Percentiles rank a stretch among this genome's conserved stretches.
Evolutionary conservation across 495 filamentous ascomycete genomes (phyloP).

Genomic region (Hypoxylon fuscum): DNA sequence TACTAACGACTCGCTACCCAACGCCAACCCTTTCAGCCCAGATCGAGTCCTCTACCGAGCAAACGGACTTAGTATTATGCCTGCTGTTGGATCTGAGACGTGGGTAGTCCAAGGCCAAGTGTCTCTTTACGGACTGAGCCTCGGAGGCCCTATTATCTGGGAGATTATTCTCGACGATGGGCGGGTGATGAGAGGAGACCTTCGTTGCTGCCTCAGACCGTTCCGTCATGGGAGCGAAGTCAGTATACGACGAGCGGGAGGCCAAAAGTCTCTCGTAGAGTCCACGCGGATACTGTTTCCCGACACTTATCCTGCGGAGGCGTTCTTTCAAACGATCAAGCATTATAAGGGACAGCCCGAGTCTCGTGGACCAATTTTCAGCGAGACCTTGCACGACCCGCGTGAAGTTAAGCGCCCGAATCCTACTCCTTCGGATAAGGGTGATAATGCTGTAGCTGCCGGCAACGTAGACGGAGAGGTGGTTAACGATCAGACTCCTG

Average conservation of each 20-base stretch:
- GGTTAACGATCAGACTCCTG: neutral
- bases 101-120: neutral
- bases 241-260: constrained; percentile 6
- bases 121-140: neutral
- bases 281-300: constrained; percentile 1
- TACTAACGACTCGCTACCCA: no score
- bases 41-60: neutral
- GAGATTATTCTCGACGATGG: neutral
- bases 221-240: neutral
- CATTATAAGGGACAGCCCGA: neutral
- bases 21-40: neutral
- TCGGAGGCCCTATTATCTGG: constrained; percentile 3
- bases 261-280: neutral
- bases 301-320: neutral
- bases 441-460: neutral
- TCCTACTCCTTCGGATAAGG: neutral
- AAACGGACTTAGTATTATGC: neutral
- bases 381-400: no score
- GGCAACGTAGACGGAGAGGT: neutral
- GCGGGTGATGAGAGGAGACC: constrained; percentile 12
- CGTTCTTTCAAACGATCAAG: neutral
- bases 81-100: neutral
- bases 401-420: no score
- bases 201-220: constrained; percentile 11
- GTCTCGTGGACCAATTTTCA: no score